These are phyloP conservation scores for Podospora appendiculata DNA, from an alignment of 495 filamentous ascomycete species.

Conservation along the genomic window DNA sequence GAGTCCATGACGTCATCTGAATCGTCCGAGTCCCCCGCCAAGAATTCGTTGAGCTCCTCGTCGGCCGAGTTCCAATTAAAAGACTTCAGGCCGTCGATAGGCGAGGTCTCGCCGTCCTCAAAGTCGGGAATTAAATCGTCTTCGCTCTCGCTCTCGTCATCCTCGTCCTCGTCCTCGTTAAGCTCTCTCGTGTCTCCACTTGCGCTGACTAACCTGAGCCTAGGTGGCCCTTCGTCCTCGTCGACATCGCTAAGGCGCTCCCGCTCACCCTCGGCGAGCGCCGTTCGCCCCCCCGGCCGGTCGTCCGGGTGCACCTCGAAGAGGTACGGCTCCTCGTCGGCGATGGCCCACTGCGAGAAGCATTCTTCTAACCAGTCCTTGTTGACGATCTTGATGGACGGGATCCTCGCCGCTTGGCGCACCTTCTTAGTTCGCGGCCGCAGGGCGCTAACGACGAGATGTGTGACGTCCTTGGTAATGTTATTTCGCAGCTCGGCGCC, in stretches of 20 bases:
- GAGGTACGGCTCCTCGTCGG: conserved; percentile 69
- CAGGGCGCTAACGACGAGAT: conserved; percentile 42
- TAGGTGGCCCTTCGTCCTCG: conserved; percentile 20
- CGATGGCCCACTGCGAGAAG: conserved; percentile 66
- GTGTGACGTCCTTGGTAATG: conserved; percentile 36
- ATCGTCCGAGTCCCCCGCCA: conserved; percentile 54
- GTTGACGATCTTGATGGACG: conserved; percentile 76
- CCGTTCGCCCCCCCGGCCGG: conserved; percentile 15
- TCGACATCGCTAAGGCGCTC: conserved; percentile 4
- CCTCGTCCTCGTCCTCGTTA: conserved; percentile 29
- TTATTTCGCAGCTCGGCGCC: conserved; percentile 64
- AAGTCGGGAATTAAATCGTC: conserved; percentile 35
- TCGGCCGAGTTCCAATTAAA: conserved; percentile 58
- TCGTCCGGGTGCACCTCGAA: conserved; percentile 54
- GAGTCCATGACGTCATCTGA: conserved; percentile 31
- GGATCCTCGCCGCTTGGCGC: conserved; percentile 62
- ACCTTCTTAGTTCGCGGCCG: conserved; percentile 87
- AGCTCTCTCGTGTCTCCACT: conserved; percentile 17
- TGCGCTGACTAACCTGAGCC: conserved; percentile 11
- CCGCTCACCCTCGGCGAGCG: conserved; percentile 30
- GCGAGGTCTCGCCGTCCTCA: conserved; percentile 39
- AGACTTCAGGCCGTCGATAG: conserved; percentile 43
- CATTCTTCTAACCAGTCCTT: conserved; percentile 82
- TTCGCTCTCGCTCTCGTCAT: conserved; percentile 36
- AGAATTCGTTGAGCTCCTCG: conserved; percentile 71